Percentiles rank a stretch among this genome's conserved stretches.
Evolutionary conservation across 306 rosid genomes (phyloP).

Genomic region (Hippophae rhamnoides): DNA sequence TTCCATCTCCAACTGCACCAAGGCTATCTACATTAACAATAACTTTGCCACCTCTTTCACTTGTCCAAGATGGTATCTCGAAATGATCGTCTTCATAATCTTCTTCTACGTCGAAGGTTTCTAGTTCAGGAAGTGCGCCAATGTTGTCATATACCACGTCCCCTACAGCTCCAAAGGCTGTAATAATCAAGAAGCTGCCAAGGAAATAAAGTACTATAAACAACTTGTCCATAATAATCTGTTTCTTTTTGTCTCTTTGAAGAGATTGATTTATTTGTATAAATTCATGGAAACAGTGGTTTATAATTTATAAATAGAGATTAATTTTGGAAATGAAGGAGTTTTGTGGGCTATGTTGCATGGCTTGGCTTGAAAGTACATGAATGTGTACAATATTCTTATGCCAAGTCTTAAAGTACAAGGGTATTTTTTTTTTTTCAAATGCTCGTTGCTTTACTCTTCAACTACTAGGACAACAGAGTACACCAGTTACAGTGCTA

Average conservation of each 20-base stretch:
- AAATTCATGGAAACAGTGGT: constrained; percentile 41
- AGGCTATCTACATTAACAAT: constrained; percentile 91
- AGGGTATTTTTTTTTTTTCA: constrained; percentile 32
- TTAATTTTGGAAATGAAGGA: constrained; percentile 53
- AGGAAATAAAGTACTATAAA: constrained; percentile 39
- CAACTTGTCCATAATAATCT: constrained; percentile 56
- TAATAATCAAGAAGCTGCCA: constrained; percentile 31
- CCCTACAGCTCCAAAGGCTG: constrained; percentile 51
- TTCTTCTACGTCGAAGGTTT: constrained; percentile 40
- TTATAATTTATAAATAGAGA: constrained; percentile 60
- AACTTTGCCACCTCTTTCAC: constrained; percentile 73
- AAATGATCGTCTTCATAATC: constrained; percentile 43
- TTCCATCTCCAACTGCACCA: constrained; percentile 76
- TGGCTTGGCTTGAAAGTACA: constrained; percentile 99
- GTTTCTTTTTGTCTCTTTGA: constrained; percentile 18
- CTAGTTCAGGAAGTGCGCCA: constrained; percentile 43
- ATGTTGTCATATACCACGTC: constrained; percentile 32
- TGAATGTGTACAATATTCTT: constrained; percentile 66
- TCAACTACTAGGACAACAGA: constrained; percentile 47
- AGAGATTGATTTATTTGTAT: constrained; percentile 51
- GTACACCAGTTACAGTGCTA: constrained; percentile 31
- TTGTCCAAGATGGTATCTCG: constrained; percentile 62
- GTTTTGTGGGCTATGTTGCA: constrained; percentile 37
- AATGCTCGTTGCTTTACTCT: constrained; percentile 85
- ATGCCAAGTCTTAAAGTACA: constrained; percentile 90